These are phyloP conservation scores for Rhododendron williamsianum DNA, from an alignment of 148 eudicot species.

Conservation along the genomic window DNA sequence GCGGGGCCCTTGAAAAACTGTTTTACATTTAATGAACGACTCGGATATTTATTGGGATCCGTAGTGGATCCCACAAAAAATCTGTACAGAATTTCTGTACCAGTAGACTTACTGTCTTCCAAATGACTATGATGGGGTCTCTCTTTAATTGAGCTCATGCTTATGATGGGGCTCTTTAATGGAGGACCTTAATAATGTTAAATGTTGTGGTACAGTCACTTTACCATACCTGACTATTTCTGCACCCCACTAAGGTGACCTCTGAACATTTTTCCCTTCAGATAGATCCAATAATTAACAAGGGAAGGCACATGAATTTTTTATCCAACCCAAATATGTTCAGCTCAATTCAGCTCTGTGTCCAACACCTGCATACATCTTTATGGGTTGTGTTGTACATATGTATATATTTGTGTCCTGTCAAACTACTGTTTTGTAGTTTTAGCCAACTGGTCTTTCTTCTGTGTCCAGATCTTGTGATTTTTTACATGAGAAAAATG, in stretches of 20 bases:
- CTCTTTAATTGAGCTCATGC: neutral
- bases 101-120: neutral
- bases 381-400: neutral
- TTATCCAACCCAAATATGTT: conserved; percentile 24
- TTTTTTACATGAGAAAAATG: neutral
- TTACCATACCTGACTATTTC: conserved; percentile 18
- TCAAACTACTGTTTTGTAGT: neutral
- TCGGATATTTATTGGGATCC: too few species aligned
- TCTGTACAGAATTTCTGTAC: too few species aligned
- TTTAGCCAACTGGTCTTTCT: neutral
- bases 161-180: conserved; percentile 22
- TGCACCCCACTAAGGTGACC: conserved; percentile 44
- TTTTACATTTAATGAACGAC: too few species aligned
- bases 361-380: neutral
- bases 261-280: conserved; percentile 8
- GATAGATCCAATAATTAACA: conserved; percentile 3
- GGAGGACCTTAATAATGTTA: neutral
- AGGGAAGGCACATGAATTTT: conserved; percentile 16
- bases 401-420: neutral
- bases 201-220: conserved; percentile 27
- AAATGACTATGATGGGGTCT: neutral
- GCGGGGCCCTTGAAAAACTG: too few species aligned
- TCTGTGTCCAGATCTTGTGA: neutral
- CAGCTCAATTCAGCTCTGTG: conserved; percentile 14
- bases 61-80: too few species aligned